A percentile compares a stretch with the other conserved stretches of the same genome.
Conservation (phyloP, 768 basidiomycete genomes). For the Austroboletus eburneus region DNA sequence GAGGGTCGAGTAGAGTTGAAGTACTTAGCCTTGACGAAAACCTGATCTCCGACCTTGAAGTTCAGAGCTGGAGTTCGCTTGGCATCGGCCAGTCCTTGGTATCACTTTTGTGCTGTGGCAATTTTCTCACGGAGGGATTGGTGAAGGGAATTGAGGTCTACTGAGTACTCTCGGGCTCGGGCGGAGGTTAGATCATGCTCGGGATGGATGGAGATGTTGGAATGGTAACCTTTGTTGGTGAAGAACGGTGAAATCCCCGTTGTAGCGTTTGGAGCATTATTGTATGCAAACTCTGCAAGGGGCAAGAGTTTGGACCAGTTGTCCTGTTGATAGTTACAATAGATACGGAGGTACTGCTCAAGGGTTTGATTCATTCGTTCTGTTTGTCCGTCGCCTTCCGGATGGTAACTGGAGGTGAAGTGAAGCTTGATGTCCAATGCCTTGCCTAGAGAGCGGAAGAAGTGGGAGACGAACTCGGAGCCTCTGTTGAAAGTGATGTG, state of each 20-base stretch:
- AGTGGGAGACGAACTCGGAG: conserved; percentile 27
- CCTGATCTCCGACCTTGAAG: neutral
- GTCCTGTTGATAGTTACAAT: neutral
- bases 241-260: conserved; percentile 32
- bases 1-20: neutral
- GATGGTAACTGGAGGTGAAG: conserved; percentile 27
- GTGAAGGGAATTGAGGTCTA: neutral
- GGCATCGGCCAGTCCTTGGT: neutral
- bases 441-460: conserved; percentile 26
- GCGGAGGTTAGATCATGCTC: neutral
- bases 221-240: conserved; percentile 25
- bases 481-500: neutral
- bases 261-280: conserved; percentile 22
- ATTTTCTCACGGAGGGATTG: neutral
- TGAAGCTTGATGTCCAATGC: conserved; percentile 23
- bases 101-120: neutral
- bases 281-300: conserved; percentile 24
- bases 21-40: neutral
- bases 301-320: neutral
- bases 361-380: neutral
- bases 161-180: too few species aligned
- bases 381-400: conserved; percentile 4
- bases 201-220: neutral
- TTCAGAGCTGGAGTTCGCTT: neutral
- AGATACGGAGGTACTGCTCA: neutral